Conservation (phyloP, 768 basidiomycete species). For the Nidularia sp. region DNA sequence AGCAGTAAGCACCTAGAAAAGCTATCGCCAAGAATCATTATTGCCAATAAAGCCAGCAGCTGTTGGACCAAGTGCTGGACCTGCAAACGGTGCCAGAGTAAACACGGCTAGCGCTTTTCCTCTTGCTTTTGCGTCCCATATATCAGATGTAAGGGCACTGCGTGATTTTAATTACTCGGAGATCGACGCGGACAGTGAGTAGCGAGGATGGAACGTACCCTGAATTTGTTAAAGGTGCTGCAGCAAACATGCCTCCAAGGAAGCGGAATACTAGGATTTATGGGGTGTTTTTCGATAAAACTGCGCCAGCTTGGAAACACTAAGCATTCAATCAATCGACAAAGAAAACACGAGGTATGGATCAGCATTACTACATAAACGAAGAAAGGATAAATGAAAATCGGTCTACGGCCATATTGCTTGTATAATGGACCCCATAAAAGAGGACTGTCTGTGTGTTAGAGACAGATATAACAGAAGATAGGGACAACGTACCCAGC, state of each 20-base stretch:
- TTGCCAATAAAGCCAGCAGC: constrained; percentile 42
- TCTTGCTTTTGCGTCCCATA: constrained; percentile 58
- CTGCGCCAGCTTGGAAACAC: constrained; percentile 62
- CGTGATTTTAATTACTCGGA: too few species aligned
- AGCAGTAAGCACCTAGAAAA: constrained; percentile 57
- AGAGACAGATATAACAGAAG: not conserved
- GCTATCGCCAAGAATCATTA: constrained; percentile 40
- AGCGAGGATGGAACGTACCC: constrained; percentile 34
- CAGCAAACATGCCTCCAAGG: constrained; percentile 66
- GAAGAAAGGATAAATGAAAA: constrained; percentile 54
- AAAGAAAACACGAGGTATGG: not conserved
- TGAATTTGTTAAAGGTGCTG: constrained; percentile 65
- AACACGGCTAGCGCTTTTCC: constrained; percentile 68
- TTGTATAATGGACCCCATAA: constrained; percentile 56
- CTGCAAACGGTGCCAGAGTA: constrained; percentile 62
- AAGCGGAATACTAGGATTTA: constrained; percentile 69
- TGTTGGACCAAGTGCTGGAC: constrained; percentile 57
- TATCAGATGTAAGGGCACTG: constrained; percentile 51
- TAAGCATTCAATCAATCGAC: constrained; percentile 10
- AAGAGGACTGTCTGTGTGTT: constrained; percentile 29
- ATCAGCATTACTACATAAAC: constrained; percentile 43
- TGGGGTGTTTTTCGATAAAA: constrained; percentile 55
- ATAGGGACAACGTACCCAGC: constrained; percentile 33
- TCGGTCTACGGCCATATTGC: constrained; percentile 54
- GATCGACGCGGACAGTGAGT: too few species aligned